These are phyloP conservation scores for Trichomonas gallinae DNA, from an alignment of 208 protist genomes.

Conservation along the genomic window DNA sequence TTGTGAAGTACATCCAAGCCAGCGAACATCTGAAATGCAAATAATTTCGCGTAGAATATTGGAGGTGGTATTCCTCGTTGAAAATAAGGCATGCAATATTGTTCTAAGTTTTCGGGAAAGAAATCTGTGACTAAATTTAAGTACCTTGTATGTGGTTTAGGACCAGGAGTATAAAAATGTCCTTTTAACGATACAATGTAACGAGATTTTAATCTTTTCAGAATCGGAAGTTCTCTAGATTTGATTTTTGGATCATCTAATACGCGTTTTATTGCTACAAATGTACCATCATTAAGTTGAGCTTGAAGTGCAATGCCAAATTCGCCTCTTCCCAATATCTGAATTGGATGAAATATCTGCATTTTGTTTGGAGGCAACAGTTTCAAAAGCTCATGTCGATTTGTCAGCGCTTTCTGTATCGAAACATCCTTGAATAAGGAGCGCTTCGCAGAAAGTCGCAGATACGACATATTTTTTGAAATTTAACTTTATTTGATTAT, in stretches of 20 bases:
- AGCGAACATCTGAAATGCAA: conserved; percentile 85
- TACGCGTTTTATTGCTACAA: background rate
- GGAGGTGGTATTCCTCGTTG: conserved; percentile 50
- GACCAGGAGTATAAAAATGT: background rate
- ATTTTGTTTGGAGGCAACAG: too few species aligned
- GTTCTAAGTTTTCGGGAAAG: conserved; percentile 80
- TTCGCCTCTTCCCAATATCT: background rate
- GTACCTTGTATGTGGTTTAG: conserved; percentile 63
- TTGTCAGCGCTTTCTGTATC: too few species aligned
- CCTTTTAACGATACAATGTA: background rate
- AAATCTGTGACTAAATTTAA: conserved; percentile 97
- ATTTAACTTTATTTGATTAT: too few species aligned
- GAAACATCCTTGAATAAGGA: too few species aligned
- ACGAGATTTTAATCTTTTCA: background rate
- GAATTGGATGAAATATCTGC: background rate
- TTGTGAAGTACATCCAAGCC: conserved; percentile 84
- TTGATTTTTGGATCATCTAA: background rate
- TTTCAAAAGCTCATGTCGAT: too few species aligned
- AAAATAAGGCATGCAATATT: conserved; percentile 62
- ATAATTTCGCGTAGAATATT: conserved; percentile 48
- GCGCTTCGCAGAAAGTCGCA: too few species aligned
- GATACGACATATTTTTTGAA: too few species aligned
- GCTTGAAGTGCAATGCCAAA: background rate
- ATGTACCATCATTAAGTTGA: background rate
- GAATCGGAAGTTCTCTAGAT: background rate